Base-by-base conservation (phyloP, 257 asterid species). In the Thymus quinquecostatus region DNA sequence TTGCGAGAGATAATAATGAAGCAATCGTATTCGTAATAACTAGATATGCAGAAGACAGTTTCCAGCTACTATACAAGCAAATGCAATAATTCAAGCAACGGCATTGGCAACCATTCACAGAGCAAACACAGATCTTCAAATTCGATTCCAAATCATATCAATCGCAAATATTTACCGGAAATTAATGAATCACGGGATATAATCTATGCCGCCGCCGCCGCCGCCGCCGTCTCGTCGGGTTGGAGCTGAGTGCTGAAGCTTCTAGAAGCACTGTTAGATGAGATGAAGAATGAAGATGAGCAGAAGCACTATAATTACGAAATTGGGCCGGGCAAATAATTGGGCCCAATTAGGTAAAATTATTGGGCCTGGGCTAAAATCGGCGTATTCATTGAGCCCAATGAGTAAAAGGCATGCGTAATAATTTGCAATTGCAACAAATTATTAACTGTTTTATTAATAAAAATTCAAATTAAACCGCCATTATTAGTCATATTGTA, bases 221-320 rank as follows among this genome's bases (percentile, higher is more conserved):
- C 21, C 21, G 21, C 21, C 21, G 21, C 21, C 21, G 21, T 21
- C 21, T 66, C 74, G 78, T 44, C 73, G 76, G 29, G 71, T 51
- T 72, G 75, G 74, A 60, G 77, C 67, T 27, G 70, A 32, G 34
- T n/a, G 45, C 0, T 51, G 79, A 70, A 55, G 66, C 53, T 75
- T 75, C 66, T 44, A 29, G 75, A 70, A 69, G 60, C 4, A n/a
- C 8, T 36, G 3, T 62, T 1, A 32, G 43, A 32, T 3, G 3
- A 2, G 79, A 59, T 28, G 49, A 51, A 34, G 33, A 4, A 59
- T 28, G 49, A 51, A 34, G 33, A 4, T 0, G 21, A 38, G 44
- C 44, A 3, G 3, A 33, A 43, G 5, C 32, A 48, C 2, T 62
- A 10, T 48, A 28, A 38, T 27, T 36, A 10, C 2, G 0, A 41